Conservation (phyloP, 352 stramenopile genomes). For the Pilasporangium apinafurcum region DNA sequence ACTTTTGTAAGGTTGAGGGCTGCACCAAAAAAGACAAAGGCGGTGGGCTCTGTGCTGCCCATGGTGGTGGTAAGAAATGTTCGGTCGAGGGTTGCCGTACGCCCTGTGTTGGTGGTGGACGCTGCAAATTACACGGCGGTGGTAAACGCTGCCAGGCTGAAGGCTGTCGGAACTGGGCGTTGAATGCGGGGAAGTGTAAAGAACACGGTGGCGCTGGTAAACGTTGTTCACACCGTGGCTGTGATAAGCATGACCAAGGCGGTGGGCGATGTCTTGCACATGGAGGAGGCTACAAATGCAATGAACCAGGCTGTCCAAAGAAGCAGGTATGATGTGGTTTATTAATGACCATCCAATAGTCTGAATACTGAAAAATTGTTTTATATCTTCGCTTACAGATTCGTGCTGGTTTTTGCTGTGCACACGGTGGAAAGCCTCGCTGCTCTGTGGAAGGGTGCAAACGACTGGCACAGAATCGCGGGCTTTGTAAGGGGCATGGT, state of each 20-base stretch:
- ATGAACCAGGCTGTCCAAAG: constrained; percentile 63
- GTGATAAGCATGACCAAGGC: constrained; percentile 77
- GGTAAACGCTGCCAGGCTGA: constrained; percentile 44
- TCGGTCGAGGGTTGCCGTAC: constrained; percentile 61
- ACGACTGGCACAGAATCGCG: constrained; percentile 48
- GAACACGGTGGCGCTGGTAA: constrained; percentile 66
- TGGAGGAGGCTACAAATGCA: constrained; percentile 65
- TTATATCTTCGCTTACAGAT: constrained; percentile 18
- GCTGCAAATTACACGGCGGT: constrained; percentile 65
- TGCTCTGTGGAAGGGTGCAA: constrained; percentile 65
- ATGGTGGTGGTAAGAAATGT: constrained; percentile 81
- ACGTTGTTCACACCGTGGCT: constrained; percentile 54
- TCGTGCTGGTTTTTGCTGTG: constrained; percentile 66
- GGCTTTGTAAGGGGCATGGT: constrained; percentile 79
- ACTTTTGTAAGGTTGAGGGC: constrained; percentile 68
- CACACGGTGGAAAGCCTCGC: constrained; percentile 64
- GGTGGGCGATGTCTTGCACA: constrained; percentile 70
- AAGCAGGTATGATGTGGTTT: constrained; percentile 45
- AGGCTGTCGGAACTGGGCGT: constrained; percentile 52
- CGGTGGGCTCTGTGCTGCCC: constrained; percentile 64
- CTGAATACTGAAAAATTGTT: not conserved
- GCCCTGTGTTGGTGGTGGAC: constrained; percentile 60
- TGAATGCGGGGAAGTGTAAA: constrained; percentile 68
- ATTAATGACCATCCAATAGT: not conserved
- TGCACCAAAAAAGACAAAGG: constrained; percentile 84